phyloP scores from a whole-genome alignment of 2,329 filamentous ascomycete genomes.

The Aspergillus luchuensis region DNA sequence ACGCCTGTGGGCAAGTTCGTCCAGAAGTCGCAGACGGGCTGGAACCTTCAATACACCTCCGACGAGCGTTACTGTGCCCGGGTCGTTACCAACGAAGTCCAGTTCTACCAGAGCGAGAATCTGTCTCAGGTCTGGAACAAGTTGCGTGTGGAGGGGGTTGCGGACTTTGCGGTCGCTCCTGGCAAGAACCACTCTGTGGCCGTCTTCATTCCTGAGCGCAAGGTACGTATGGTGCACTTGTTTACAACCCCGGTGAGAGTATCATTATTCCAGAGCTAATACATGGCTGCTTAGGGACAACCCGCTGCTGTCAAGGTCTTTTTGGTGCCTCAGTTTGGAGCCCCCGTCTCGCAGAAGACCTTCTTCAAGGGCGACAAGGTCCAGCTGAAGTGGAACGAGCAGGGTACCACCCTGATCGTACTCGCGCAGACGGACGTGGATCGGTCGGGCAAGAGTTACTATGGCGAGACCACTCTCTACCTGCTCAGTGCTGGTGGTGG shows the following conservation, averaged over 20 bases:
- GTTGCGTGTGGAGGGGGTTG: conserved; percentile 84
- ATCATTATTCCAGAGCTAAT: not conserved
- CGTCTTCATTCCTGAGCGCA: conserved; percentile 92
- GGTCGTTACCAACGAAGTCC: conserved; percentile 93
- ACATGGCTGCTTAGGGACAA: conserved; percentile 66
- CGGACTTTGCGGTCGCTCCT: conserved; percentile 85
- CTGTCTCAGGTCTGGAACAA: conserved; percentile 91
- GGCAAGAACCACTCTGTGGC: conserved; percentile 90
- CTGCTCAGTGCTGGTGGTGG: conserved; percentile 86
- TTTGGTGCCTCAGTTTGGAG: conserved; percentile 82
- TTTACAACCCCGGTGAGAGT: not conserved
- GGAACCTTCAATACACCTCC: conserved; percentile 95
- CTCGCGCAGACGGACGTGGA: conserved; percentile 97
- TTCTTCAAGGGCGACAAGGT: conserved; percentile 99
- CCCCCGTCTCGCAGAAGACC: conserved; percentile 90
- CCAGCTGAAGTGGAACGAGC: conserved; percentile 94
- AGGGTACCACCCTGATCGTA: conserved; percentile 88
- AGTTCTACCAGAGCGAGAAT: conserved; percentile 90
- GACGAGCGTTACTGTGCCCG: conserved; percentile 95
- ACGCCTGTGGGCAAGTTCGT: conserved; percentile 82
- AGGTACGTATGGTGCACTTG: conserved; percentile 60
- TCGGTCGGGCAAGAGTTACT: conserved; percentile 98
- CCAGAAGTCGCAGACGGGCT: conserved; percentile 91
- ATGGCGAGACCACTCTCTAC: conserved; percentile 96
- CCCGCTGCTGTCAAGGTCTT: conserved; percentile 93